phyloP scores from a whole-genome alignment of 2,329 filamentous ascomycete species.

The Cadophora malorum region DNA sequence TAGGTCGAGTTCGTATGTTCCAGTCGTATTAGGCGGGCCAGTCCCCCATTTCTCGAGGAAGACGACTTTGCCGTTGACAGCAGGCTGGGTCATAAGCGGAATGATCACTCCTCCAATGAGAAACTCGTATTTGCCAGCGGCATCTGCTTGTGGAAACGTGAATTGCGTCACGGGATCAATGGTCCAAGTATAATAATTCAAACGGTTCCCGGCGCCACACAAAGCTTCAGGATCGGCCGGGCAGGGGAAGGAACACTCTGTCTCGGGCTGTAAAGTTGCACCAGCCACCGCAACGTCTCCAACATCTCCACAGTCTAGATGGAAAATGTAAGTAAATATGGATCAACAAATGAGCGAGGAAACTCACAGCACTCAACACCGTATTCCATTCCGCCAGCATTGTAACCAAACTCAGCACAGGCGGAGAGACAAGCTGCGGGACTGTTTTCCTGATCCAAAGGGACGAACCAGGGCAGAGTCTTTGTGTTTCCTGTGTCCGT shows the following conservation, averaged over 20 bases:
- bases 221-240: conserved; percentile 26
- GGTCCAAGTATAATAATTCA: conserved; percentile 34
- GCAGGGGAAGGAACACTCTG: conserved; percentile 15
- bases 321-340: no score
- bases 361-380: conserved; percentile 32
- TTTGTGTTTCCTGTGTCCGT: no score
- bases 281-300: conserved; percentile 30
- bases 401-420: conserved; percentile 29
- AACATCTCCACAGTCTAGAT: conserved; percentile 45
- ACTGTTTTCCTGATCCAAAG: no score
- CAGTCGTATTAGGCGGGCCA: conserved; percentile 62
- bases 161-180: conserved; percentile 45
- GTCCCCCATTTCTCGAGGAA: conserved; percentile 68
- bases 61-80: conserved; percentile 64
- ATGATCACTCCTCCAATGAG: conserved; percentile 66
- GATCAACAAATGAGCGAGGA: not conserved
- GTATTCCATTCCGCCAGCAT: conserved; percentile 34
- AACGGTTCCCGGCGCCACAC: conserved; percentile 34
- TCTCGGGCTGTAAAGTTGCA: no score
- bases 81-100: conserved; percentile 44
- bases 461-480: no score
- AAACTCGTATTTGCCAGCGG: conserved; percentile 64
- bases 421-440: no score
- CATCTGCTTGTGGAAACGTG: conserved; percentile 54
- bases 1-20: conserved; percentile 70